These are phyloP conservation scores for Stemphylium beticola DNA, from an alignment of 2,329 filamentous ascomycete genomes.

Conservation along the genomic window DNA sequence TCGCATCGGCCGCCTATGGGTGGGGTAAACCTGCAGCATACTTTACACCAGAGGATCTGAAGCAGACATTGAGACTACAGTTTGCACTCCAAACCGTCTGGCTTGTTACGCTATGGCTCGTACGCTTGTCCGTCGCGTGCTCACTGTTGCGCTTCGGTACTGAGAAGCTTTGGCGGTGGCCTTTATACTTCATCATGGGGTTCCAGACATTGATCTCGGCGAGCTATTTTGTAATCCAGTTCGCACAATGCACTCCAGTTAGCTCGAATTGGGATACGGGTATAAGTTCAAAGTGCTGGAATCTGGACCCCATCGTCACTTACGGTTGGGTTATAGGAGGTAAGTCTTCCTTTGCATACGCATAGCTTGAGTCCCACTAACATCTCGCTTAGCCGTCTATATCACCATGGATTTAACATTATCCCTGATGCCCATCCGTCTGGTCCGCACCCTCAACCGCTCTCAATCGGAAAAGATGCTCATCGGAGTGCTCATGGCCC, in stretches of 20 bases:
- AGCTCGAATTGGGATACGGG: constrained; percentile 31
- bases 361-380: neutral
- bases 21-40: constrained; percentile 34
- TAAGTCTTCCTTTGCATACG: constrained; percentile 9
- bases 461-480: constrained; percentile 31
- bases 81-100: constrained; percentile 36
- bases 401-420: constrained; percentile 35
- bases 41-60: constrained; percentile 19
- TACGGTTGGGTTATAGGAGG: constrained; percentile 34
- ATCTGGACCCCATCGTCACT: constrained; percentile 23
- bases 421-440: constrained; percentile 32
- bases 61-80: constrained; percentile 22
- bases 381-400: constrained; percentile 22
- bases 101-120: constrained; percentile 30
- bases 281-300: constrained; percentile 32
- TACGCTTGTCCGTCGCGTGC: constrained; percentile 34
- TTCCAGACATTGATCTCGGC: constrained; percentile 30
- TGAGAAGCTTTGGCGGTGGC: constrained; percentile 24
- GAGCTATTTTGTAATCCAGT: constrained; percentile 34
- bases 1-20: constrained; percentile 23
- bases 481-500: constrained; percentile 30
- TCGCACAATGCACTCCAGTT: constrained; percentile 34
- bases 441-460: constrained; percentile 31
- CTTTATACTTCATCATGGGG: constrained; percentile 31
- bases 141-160: constrained; percentile 32